Conservation (phyloP, 129 eudicot species). For the Pseudognaphalium luteoalbum region DNA sequence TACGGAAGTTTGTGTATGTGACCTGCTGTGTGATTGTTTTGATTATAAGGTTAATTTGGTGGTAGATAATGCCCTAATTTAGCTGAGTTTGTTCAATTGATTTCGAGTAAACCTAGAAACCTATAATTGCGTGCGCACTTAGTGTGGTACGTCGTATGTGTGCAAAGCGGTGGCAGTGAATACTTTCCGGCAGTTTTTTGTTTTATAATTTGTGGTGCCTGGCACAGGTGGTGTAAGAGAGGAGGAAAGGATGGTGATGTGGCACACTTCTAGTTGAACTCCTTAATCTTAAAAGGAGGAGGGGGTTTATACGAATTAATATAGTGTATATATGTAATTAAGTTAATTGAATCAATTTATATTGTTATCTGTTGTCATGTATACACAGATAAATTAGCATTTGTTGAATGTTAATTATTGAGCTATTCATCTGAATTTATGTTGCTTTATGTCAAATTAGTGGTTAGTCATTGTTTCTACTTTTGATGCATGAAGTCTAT, state of each 20-base stretch:
- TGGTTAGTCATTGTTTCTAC: neutral
- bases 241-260: too few relatives aligned
- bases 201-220: neutral
- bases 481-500: constrained; percentile 19
- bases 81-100: constrained; percentile 19
- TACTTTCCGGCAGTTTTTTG: neutral
- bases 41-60: neutral
- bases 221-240: neutral
- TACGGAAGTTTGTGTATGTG: neutral
- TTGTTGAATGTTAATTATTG: neutral
- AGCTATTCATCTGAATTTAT: neutral
- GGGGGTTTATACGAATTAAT: too few relatives aligned
- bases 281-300: too few relatives aligned
- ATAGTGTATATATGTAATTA: neutral
- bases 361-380: neutral
- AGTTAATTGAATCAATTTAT: neutral
- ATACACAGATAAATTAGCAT: neutral
- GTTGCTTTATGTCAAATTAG: neutral
- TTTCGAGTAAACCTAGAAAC: constrained; percentile 17
- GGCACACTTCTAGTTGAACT: too few relatives aligned
- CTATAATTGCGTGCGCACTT: neutral
- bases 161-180: neutral
- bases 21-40: constrained; percentile 2
- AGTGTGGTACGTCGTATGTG: neutral
- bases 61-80: constrained; percentile 14